These are phyloP conservation scores for Leccinum longicurvipes DNA, from an alignment of 768 basidiomycete species.

Conservation along the genomic window DNA sequence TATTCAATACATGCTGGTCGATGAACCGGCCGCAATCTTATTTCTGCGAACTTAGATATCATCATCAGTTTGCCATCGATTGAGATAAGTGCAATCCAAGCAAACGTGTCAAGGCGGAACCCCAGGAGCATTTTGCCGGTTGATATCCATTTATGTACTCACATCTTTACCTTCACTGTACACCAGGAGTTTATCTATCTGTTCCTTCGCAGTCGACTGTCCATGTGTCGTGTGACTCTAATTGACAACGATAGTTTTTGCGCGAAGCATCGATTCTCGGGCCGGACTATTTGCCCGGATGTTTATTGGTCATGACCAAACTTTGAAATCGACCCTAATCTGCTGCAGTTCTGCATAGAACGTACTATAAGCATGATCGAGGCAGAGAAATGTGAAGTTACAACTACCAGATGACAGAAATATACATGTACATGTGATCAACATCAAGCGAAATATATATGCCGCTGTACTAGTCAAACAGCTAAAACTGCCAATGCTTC, in stretches of 20 bases:
- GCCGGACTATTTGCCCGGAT: neutral
- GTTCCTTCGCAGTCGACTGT: neutral
- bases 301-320: neutral
- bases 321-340: neutral
- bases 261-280: neutral
- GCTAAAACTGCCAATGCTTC: constrained; percentile 18
- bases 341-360: neutral
- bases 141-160: neutral
- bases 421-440: neutral
- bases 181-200: neutral
- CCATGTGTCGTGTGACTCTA: neutral
- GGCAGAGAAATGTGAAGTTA: neutral
- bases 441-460: neutral
- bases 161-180: neutral
- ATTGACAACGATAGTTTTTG: neutral
- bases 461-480: constrained; percentile 4
- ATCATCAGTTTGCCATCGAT: neutral
- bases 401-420: neutral
- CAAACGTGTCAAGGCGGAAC: neutral
- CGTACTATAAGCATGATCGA: too few species aligned
- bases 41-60: neutral
- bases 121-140: neutral
- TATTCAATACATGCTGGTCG: neutral
- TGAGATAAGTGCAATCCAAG: neutral
- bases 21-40: neutral